phyloP scores from a whole-genome alignment of 306 rosid genomes.

The Inga leiocalycina region DNA sequence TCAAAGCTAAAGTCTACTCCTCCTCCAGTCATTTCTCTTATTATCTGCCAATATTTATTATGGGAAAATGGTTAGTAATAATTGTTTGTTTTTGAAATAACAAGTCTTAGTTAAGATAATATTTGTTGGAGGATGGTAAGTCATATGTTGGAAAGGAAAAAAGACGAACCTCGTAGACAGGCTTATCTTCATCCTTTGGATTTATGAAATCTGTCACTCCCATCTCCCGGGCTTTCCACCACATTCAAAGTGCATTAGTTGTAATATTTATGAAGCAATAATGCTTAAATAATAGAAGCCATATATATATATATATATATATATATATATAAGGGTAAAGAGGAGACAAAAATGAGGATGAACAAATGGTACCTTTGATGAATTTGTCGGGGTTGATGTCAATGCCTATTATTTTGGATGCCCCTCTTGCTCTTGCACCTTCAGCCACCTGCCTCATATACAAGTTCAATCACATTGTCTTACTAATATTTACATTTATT shows the following conservation, averaged over 20 bases:
- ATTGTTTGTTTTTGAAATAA: neutral
- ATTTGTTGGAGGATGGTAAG: neutral
- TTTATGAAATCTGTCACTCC: constrained; percentile 64
- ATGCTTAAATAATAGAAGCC: too few relatives aligned
- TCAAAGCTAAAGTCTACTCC: constrained; percentile 64
- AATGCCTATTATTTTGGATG: constrained; percentile 76
- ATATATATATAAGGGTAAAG: too few relatives aligned
- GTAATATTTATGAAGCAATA: neutral
- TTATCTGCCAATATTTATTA: constrained; percentile 39
- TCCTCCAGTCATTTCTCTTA: constrained; percentile 48
- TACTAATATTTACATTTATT: too few relatives aligned
- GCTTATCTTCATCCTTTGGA: constrained; percentile 52
- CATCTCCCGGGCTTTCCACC: constrained; percentile 42
- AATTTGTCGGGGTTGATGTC: constrained; percentile 72
- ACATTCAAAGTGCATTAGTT: neutral
- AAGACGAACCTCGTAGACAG: constrained; percentile 50
- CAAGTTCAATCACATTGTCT: neutral
- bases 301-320: too few relatives aligned
- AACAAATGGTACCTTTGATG: constrained; percentile 40
- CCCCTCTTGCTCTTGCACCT: constrained; percentile 83
- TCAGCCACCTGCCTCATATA: constrained; percentile 60
- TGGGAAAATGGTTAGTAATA: neutral
- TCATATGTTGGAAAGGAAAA: neutral
- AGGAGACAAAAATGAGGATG: neutral
- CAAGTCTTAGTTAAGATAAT: neutral